Evolutionary conservation across 768 basidiomycete species (phyloP), one percentile per base, ranked within the genome.

Genomic region (Dacryopinax spathularia): DNA sequence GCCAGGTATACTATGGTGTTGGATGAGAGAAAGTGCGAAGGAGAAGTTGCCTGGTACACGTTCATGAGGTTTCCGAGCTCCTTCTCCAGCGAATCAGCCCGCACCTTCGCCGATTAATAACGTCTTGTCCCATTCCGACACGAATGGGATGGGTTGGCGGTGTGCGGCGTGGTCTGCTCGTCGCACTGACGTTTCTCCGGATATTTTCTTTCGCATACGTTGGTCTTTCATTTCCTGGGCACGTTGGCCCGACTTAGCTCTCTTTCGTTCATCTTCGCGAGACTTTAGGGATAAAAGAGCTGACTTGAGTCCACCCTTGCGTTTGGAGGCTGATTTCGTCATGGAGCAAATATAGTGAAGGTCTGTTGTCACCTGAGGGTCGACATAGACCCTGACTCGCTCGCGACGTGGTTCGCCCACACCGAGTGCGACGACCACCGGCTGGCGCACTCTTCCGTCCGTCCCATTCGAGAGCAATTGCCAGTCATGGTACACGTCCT

Each of bases 31-130:
- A 29, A 82, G 83, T 1, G 92, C 80, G 69, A 90, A 98, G 1
- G 94, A 95, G 70, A 98, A 97, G 73, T 97, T 91, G 12, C 74
- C 73, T 74, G 62, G 2, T 16, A 10, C 15, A n/a, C 20, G 20
- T 1, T 6, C 1, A 35, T 31, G 36, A 41, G 13, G 35, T 5
- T 15, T 18, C 2, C 33, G 25, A n/a, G 5, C 62, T n/a, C 3
- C 36, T 1, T 18, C 16, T 37, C 15, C 22, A 4, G 15, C 33
- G 27, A 27, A n/a, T 15, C 33, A 29, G n/a, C 10, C 13, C 68
- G 62, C 39, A 71, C 91, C 95, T 77, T 98, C 95, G 9, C 94
- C 95, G 61, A 98, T 76, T 33, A 95, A 79, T 10, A 79, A 68
- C 37, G 77, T 70, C 25, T 71, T 70, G 61, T 78, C 76, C n/a